Base-by-base conservation (phyloP, 305 asterid species). In the Fraxinus angustifolia region DNA sequence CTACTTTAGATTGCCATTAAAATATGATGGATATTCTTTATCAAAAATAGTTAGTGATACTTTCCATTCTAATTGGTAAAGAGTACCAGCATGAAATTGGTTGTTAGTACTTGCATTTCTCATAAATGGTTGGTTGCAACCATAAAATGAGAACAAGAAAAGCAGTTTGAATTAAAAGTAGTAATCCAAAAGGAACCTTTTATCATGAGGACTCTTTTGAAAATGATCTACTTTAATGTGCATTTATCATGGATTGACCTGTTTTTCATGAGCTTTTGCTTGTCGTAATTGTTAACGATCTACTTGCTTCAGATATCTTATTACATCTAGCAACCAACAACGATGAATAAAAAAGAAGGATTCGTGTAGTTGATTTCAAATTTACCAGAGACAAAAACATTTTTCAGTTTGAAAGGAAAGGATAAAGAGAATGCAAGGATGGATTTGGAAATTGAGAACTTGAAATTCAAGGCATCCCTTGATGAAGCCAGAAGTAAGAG, bases 391-490 rank as follows among this genome's bases (percentile, higher is more conserved):
- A 11, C 1, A 2, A 65, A 65, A 7, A 23, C 73, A 80, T 36
- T 38, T 56, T 60, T 23, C 68, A 60, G 14, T 23, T 81, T 56
- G 74, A 28, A 65, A 71, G 82, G 10, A 74, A 68, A 65, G 71
- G 36, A 31, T 67, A 78, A 81, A 62, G 72, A 48, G 58, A 81
- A 48, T 75, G 50, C 42, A 67, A 65, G 56, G 34, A 30, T 17
- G 70, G 53, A 70, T 8, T 26, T 23, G 40, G 16, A 80, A 83
- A 82, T 53, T 67, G 68, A 88, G 70, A 79, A 84, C 93, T 88
- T 91, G 75, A 56, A 76, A 19, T 79, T 40, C 84, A 89, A 91
- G 90, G 78, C 56, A 84, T 87, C 85, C 87, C 74, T 80, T 78
- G 73, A 85, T 80, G 83, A 86, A 81, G 84, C 14, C 68, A 71